phyloP scores from a whole-genome alignment of 2,329 filamentous ascomycete species.

The Aspergillus arachidicola region DNA sequence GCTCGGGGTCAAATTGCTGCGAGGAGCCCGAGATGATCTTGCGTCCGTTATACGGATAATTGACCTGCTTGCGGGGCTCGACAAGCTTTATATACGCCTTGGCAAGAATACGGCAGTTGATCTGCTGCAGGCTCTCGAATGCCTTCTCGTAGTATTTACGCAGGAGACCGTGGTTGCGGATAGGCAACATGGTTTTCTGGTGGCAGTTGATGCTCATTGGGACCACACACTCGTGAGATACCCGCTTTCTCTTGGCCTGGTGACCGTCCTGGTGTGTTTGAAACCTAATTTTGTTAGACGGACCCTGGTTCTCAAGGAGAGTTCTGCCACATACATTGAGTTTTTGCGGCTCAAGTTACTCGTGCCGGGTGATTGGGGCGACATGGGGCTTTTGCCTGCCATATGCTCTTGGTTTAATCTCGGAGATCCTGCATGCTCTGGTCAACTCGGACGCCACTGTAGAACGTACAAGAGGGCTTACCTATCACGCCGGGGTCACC shows the following conservation, averaged over 20 bases:
- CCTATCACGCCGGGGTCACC: slow-evolving; percentile 21
- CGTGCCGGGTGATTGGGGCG: slow-evolving; percentile 18
- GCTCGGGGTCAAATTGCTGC: slow-evolving; percentile 35
- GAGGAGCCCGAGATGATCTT: slow-evolving; percentile 33
- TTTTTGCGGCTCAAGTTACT: slow-evolving; percentile 11
- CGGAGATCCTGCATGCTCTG: slow-evolving; percentile 10
- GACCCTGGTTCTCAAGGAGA: neutral
- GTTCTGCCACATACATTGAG: slow-evolving; percentile 11
- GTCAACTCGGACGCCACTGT: neutral
- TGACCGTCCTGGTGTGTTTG: slow-evolving; percentile 10
- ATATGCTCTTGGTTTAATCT: slow-evolving; percentile 7
- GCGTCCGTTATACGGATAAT: slow-evolving; percentile 39
- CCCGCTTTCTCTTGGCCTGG: slow-evolving; percentile 20
- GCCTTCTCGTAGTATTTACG: slow-evolving; percentile 37
- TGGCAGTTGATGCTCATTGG: slow-evolving; percentile 27
- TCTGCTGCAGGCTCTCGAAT: slow-evolving; percentile 38
- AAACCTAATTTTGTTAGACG: slow-evolving; percentile 6
- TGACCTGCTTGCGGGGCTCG: slow-evolving; percentile 40
- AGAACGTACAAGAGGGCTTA: slow-evolving; percentile 16
- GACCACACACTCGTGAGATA: slow-evolving; percentile 23
- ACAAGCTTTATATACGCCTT: slow-evolving; percentile 41
- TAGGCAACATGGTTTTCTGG: slow-evolving; percentile 27
- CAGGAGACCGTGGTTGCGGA: slow-evolving; percentile 27
- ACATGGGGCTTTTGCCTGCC: slow-evolving; percentile 18
- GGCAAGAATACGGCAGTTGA: slow-evolving; percentile 38